A percentile compares a stretch with the other conserved stretches of the same genome.
Conservation (phyloP, 306 rosid species). For the Corylus avellana region DNA sequence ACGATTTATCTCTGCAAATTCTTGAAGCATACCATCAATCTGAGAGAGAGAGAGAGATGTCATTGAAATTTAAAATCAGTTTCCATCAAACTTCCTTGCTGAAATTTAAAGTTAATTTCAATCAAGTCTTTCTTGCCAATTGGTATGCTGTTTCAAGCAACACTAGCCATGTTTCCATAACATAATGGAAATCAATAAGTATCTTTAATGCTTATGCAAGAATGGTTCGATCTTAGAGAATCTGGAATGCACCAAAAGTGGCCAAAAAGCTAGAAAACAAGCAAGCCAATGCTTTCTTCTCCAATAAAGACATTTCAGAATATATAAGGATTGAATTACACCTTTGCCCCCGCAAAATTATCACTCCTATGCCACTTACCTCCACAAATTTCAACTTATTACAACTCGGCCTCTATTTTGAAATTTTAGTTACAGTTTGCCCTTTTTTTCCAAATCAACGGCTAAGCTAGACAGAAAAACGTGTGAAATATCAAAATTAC, state of each 20-base stretch:
- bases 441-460: too few relatives aligned
- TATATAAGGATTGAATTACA: neutral
- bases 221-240: neutral
- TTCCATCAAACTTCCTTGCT: slow-evolving; percentile 1
- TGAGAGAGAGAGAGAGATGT: slow-evolving; percentile 39
- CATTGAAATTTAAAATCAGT: slow-evolving; percentile 5
- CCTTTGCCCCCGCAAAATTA: too few relatives aligned
- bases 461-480: too few relatives aligned
- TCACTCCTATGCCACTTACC: too few relatives aligned
- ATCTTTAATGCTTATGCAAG: neutral
- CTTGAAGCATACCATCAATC: slow-evolving; percentile 94
- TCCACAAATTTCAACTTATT: too few relatives aligned
- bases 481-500: too few relatives aligned
- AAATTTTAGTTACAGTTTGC: too few relatives aligned
- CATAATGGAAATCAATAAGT: neutral
- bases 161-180: neutral
- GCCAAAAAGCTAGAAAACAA: neutral
- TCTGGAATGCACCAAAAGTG: neutral
- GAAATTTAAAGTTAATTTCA: slow-evolving; percentile 4
- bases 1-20: slow-evolving; percentile 89
- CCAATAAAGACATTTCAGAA: neutral
- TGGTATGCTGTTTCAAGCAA: slow-evolving; percentile 11
- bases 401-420: too few relatives aligned
- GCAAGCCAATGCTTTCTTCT: neutral
- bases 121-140: slow-evolving; percentile 6